Conservation (phyloP, 176 grass and related monocot species). For the Areca catechu region DNA sequence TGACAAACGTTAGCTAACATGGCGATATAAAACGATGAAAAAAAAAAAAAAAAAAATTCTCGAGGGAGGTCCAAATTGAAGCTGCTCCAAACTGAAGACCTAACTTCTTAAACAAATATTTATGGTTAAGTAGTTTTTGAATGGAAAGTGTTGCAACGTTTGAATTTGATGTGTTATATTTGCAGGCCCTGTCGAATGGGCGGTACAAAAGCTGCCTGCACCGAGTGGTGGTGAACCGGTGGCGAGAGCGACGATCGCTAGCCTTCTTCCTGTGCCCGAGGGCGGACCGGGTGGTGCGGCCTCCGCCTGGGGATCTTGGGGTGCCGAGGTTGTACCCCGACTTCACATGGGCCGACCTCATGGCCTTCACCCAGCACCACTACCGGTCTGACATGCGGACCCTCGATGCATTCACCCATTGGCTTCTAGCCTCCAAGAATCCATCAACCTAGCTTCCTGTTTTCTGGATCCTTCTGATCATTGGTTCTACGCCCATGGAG, state of each 20-base stretch:
- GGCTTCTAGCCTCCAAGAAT: conserved; percentile 20
- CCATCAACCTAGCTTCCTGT: no score
- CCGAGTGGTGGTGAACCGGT: conserved; percentile 69
- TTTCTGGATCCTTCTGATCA: no score
- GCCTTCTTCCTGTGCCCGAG: conserved; percentile 89
- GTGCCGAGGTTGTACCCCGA: conserved; percentile 55
- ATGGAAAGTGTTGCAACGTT: no score
- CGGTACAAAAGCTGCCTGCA: conserved; percentile 92
- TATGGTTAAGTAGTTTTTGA: no score
- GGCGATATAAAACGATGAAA: no score
- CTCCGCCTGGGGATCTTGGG: conserved; percentile 20
- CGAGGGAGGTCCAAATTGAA: no score
- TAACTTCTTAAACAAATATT: no score
- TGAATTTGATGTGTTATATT: no score
- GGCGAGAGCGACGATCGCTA: conserved; percentile 54
- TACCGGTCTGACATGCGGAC: conserved; percentile 79
- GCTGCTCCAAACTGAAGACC: no score
- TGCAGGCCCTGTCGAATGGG: conserved; percentile 83
- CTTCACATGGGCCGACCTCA: conserved; percentile 85
- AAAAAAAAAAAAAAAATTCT: no score
- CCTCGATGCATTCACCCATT: conserved; percentile 52
- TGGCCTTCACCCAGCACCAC: conserved; percentile 76
- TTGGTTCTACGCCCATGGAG: no score
- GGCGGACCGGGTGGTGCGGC: conserved; percentile 74
- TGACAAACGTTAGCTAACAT: no score